These are phyloP conservation scores for Solanum gracilifrons DNA, from an alignment of 257 asterid species.

Conservation along the genomic window DNA sequence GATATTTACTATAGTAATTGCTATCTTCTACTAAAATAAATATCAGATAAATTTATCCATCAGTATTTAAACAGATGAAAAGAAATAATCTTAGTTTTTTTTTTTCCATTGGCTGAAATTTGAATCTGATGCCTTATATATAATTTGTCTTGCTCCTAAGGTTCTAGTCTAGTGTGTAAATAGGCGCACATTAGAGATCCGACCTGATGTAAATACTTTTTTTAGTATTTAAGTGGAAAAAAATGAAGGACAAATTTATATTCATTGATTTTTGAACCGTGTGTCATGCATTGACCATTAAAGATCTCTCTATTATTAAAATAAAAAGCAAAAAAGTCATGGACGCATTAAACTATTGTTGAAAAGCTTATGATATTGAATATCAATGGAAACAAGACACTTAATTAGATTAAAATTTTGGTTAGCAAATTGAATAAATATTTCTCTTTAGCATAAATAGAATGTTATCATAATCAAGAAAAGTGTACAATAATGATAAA, in stretches of 20 bases:
- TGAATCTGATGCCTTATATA: not conserved
- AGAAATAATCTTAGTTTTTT: not conserved
- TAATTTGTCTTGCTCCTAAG: not conserved
- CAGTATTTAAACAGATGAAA: not conserved
- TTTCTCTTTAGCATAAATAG: not conserved
- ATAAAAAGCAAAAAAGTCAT: not conserved
- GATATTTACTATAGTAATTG: not conserved
- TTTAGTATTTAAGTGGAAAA: not conserved
- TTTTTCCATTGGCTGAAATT: not conserved
- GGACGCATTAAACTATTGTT: not conserved
- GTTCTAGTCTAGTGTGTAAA: not conserved
- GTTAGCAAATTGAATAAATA: not conserved
- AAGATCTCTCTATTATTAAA: not conserved
- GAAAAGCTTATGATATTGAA: not conserved
- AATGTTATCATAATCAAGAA: not conserved
- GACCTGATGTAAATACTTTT: not conserved
- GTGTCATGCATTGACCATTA: not conserved
- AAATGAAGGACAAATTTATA: not conserved
- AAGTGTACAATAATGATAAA: not conserved
- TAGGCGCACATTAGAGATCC: not conserved
- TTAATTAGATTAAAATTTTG: not conserved
- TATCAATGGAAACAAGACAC: not conserved
- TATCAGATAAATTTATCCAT: not conserved
- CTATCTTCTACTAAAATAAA: not conserved
- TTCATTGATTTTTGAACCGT: not conserved